Evolutionary conservation across 2,329 filamentous ascomycete species (phyloP), one percentile per base, ranked within the genome.

Genomic region (Colletotrichum camelliae): DNA sequence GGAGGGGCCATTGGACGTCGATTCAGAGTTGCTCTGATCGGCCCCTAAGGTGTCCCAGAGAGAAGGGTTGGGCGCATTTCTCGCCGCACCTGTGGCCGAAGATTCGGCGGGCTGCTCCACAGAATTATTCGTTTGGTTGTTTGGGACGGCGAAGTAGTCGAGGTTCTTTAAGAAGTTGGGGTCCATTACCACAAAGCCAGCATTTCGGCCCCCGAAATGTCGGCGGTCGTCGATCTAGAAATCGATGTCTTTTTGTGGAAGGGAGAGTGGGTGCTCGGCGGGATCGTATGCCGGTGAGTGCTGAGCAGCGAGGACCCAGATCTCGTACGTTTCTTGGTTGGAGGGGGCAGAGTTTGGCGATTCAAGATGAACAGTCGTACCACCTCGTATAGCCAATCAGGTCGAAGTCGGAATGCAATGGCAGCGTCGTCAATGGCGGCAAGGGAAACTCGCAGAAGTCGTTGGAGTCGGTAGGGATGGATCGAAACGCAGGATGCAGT

Each of bases 101-200:
- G 81, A 73, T 69, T 80, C 78, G 70, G 79, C 81, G 43, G 82
- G 76, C 77, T 84, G 84, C 66, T 83, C 83, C 27, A 82, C 80
- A 4, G 80, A 77, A 66, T 84, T 84, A 68, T 83, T 77, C 18
- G 82, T 83, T 82, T 85, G 84, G 57, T 81, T 83, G 62, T 85
- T 85, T 67, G 84, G 83, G 69, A 83, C 84, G 70, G 83, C 81
- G 79, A 86, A 86, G 79, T 84, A 86, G 78, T 84, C 84, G 76
- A 86, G 80, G 58, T 85, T 81, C 80, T 80, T 83, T 52, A 85
- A 79, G 16, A 85, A 80, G 68, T 85, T 82, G 29, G 81, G 79
- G 79, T 86, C 84, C 85, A 86, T 86, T 48, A 70, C 67, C 61
- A 70, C 79, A 72, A 77, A 72, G 72, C 79, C 74, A 76, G 81